Evolutionary conservation across 148 eudicot genomes (phyloP), one percentile per base, ranked within the genome.

Genomic region (Spergularia marina): DNA sequence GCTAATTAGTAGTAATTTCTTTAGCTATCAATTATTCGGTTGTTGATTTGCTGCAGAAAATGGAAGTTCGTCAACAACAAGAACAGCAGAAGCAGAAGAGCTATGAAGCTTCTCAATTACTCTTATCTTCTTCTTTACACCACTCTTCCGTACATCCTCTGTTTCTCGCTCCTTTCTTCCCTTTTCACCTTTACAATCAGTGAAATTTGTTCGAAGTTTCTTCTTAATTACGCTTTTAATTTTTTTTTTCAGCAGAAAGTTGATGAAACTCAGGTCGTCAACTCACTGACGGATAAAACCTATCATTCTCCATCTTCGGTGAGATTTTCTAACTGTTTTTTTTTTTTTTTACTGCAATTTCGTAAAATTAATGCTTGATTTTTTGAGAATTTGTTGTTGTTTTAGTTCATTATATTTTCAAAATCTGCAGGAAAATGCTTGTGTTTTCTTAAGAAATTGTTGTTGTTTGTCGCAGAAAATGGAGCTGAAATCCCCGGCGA

Each of bases 41-140:
- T 23, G 13, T 77, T 40, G 13, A 15, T 30, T n/a, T 51, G 21
- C 53, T 54, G 78, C 75, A 79, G 82, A 70, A 79, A 69, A 74
- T 70, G 82, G 72, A 69, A 74, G 68, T 74, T 53, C 49, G 10
- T 44, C 49, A 44, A 44, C 49, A 44, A 44, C 49, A 44, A 44
- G 10, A 6, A 9, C 49, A 76, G 59, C 49, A 44, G 61, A 56
- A 23, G 18, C 13, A 74, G 34, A 68, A 68, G 56, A 53, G 44
- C 12, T 69, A 13, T 36, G 74, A 68, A 21, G 72, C 53, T 55
- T 60, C 78, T 12, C 63, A 52, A 70, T 57, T 65, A 9, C n/a
- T 68, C 20, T 68, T 58, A 39, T 55, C 65, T 54, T 41, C 78
- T 65, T 51, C 64, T 14, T 40, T 66, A 4, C 72, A 51, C 2